A percentile compares a stretch with the other conserved stretches of the same genome.
These are phyloP conservation scores for Daldinia sp. DNA, from an alignment of 2,329 filamentous ascomycete species.

Conservation along the genomic window DNA sequence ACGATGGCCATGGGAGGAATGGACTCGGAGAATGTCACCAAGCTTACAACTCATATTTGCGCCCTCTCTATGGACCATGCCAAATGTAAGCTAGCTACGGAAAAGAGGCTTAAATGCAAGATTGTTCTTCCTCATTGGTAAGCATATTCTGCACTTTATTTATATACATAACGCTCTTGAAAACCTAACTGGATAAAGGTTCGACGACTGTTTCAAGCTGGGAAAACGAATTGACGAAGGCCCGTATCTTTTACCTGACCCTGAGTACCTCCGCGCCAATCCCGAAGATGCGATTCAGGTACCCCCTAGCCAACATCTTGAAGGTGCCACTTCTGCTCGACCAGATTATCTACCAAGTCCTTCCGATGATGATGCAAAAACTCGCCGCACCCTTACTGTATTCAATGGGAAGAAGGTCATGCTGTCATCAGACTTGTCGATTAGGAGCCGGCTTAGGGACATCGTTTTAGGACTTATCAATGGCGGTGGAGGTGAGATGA, in stretches of 20 bases:
- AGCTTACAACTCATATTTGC: conserved; percentile 87
- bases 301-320: conserved; percentile 69
- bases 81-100: conserved; percentile 72
- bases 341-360: conserved; percentile 60
- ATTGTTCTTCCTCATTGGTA: conserved; percentile 95
- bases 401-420: conserved; percentile 84
- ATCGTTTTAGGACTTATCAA: conserved; percentile 79
- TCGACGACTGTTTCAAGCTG: conserved; percentile 94
- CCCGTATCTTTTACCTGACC: conserved; percentile 87
- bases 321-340: conserved; percentile 71
- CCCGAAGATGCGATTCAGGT: conserved; percentile 68
- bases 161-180: not conserved
- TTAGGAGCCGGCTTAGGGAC: conserved; percentile 73
- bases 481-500: conserved; percentile 77
- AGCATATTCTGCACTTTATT: conserved; percentile 42
- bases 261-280: conserved; percentile 78
- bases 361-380: conserved; percentile 52
- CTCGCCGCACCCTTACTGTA: conserved; percentile 71
- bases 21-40: conserved; percentile 77
- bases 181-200: conserved; percentile 68
- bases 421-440: conserved; percentile 78
- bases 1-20: conserved; percentile 90
- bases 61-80: conserved; percentile 80
- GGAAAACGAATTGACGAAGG: conserved; percentile 90
- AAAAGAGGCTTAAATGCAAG: conserved; percentile 77